Base-by-base conservation (phyloP, 495 filamentous ascomycete genomes). In the Penicillium samsonianum region DNA sequence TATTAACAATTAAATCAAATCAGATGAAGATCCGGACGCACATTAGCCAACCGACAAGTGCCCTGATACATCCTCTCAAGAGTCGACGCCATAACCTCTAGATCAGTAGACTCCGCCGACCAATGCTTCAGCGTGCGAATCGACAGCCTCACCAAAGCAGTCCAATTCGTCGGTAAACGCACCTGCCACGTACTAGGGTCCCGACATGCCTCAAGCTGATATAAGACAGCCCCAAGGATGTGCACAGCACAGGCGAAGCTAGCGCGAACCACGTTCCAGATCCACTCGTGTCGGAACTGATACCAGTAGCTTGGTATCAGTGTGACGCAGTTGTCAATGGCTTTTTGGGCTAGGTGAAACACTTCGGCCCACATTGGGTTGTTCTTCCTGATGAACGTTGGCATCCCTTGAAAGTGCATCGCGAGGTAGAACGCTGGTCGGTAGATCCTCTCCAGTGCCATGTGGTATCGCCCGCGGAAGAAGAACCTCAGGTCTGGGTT, bases 341-440 rank as follows among this genome's bases (percentile, higher is more conserved):
- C 64, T 28, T 60, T 60, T 47, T 68, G 64, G 14, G 61, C 55
- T 16, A 62, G 44, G 2, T 30, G 33, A 48, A 64, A 67, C 17
- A 68, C 30, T 22, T 59, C 30, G 4, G 20, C 45, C 47, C 52
- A 55, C 30, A 64, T 19, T 28, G 48, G 47, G 16, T 43, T 46
- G 35, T 64, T 60, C 26, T 46, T 50, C 14, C 61, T 61, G 16
- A 62, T 26, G 20, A 59, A 62, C 19, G 44, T 22, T 14, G 66
- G 66, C 19, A 68, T 57, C 19, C 46, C 45, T 17, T 60, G 53
- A 51, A 54, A 62, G 43, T 68, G 66, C 14, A 62, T 40, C 22
- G 66, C 66, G n/a, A 68, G 53, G 43, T 67, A 68, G 64, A 68
- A 38, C 7, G 61, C 52, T 8, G 66, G 64, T n/a, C 66, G 64